Percentiles rank a stretch among this genome's conserved stretches.
phyloP scores from a whole-genome alignment of 441 rosid species.

The Gossypium davidsonii region DNA sequence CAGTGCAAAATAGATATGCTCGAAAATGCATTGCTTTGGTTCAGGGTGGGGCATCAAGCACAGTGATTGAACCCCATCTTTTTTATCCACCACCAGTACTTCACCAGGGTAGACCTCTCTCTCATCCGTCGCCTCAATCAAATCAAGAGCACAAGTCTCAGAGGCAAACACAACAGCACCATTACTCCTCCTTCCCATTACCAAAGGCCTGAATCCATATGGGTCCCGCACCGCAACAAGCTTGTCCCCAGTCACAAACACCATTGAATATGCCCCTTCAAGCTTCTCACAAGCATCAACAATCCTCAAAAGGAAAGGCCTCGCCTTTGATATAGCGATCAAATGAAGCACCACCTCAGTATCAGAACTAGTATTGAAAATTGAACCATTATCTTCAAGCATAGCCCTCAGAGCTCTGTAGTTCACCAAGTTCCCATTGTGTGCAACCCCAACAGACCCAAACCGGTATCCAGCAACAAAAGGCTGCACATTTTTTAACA shows the following conservation, averaged over 20 bases:
- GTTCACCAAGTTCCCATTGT: conserved; percentile 74
- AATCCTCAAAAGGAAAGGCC: conserved; percentile 64
- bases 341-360: conserved; percentile 78
- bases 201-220: conserved; percentile 69
- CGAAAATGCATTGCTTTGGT: conserved; percentile 76
- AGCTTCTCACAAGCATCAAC: conserved; percentile 73
- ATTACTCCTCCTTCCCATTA: conserved; percentile 83
- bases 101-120: conserved; percentile 81
- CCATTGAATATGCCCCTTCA: conserved; percentile 81
- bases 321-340: conserved; percentile 68
- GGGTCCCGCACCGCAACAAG: conserved; percentile 85
- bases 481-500: conserved; percentile 86
- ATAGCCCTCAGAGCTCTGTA: conserved; percentile 44
- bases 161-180: conserved; percentile 80
- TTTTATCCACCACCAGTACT: conserved; percentile 57
- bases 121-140: conserved; percentile 72
- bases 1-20: conserved; percentile 68
- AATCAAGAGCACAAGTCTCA: conserved; percentile 82
- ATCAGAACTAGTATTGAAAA: conserved; percentile 70
- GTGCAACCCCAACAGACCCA: conserved; percentile 80
- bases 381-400: conserved; percentile 69
- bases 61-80: conserved; percentile 51
- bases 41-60: conserved; percentile 61
- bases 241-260: conserved; percentile 74
- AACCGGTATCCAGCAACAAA: conserved; percentile 71